These are phyloP conservation scores for Globisporangium splendens DNA, from an alignment of 352 stramenopile species.

Conservation along the genomic window DNA sequence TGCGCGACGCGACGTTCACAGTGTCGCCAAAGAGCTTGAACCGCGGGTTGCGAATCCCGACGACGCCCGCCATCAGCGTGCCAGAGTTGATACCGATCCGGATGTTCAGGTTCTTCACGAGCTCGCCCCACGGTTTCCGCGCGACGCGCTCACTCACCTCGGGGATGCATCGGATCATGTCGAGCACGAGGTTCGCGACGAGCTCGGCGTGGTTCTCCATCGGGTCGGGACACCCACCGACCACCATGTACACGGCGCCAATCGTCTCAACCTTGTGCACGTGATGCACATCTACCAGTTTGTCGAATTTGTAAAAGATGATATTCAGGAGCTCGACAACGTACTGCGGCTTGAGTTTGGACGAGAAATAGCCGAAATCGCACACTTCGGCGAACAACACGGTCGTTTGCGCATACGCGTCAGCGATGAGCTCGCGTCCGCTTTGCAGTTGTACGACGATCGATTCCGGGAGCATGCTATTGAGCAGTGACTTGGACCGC, in stretches of 20 bases:
- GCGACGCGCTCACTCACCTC: constrained; percentile 72
- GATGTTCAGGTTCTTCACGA: constrained; percentile 80
- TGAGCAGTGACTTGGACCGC: constrained; percentile 72
- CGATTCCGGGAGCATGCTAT: constrained; percentile 80
- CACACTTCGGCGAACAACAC: constrained; percentile 81
- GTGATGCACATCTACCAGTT: constrained; percentile 80
- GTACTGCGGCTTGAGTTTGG: constrained; percentile 72
- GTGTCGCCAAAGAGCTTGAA: constrained; percentile 90
- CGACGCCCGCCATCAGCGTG: constrained; percentile 79
- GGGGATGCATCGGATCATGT: constrained; percentile 79
- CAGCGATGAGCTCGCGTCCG: constrained; percentile 77
- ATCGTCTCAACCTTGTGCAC: constrained; percentile 92
- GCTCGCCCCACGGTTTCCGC: constrained; percentile 57
- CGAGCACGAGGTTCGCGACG: constrained; percentile 75
- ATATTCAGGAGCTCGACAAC: constrained; percentile 88
- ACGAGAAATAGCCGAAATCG: constrained; percentile 85
- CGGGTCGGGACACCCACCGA: constrained; percentile 70
- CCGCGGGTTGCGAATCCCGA: constrained; percentile 77
- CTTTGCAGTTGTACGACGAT: constrained; percentile 75
- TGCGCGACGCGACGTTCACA: constrained; percentile 82
- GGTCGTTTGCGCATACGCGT: constrained; percentile 71
- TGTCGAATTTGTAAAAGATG: constrained; percentile 88
- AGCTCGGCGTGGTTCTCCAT: constrained; percentile 74
- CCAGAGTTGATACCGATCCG: constrained; percentile 86
- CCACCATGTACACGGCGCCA: constrained; percentile 89